Evolutionary conservation across 345 rosid species (phyloP).

Genomic region (Gossypium herbaceum): DNA sequence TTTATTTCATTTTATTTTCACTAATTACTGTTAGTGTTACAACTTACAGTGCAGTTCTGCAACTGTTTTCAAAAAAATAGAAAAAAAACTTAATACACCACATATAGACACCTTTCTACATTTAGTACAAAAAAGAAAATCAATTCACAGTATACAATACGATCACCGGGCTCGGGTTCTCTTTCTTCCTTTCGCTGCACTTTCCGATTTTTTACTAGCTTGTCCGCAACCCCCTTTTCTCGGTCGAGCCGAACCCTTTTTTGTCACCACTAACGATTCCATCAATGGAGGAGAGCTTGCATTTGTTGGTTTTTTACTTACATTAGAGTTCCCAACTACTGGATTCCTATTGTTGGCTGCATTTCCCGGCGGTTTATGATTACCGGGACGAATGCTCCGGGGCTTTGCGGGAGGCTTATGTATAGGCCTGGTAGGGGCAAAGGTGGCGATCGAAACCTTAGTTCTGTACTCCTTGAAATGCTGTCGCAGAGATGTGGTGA

Average conservation of each 20-base stretch:
- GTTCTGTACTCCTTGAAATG: slow-evolving; percentile 32
- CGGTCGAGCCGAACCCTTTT: slow-evolving; percentile 28
- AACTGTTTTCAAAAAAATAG: not conserved
- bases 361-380: slow-evolving; percentile 19
- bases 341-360: slow-evolving; percentile 20
- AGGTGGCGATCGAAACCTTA: slow-evolving; percentile 25
- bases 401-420: slow-evolving; percentile 41
- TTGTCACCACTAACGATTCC: slow-evolving; percentile 32
- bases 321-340: slow-evolving; percentile 25
- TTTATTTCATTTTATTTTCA: not conserved
- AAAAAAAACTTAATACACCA: not conserved
- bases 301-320: slow-evolving; percentile 27
- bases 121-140: slow-evolving; percentile 1
- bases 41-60: slow-evolving; percentile 4
- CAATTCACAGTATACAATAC: slow-evolving; percentile 14
- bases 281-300: slow-evolving; percentile 32
- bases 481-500: slow-evolving; percentile 42
- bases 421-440: slow-evolving; percentile 21
- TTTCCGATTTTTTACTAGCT: slow-evolving; percentile 23
- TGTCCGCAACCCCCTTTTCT: slow-evolving; percentile 29
- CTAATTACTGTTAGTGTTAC: not conserved
- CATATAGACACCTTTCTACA: slow-evolving; percentile 5
- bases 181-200: slow-evolving; percentile 41
- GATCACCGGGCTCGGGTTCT: slow-evolving; percentile 28
- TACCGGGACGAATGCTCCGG: slow-evolving; percentile 29